Evolutionary conservation across 2,329 filamentous ascomycete genomes (phyloP), one percentile per base, ranked within the genome.

Genomic region (Cladosporium austrohemisphaericum): DNA sequence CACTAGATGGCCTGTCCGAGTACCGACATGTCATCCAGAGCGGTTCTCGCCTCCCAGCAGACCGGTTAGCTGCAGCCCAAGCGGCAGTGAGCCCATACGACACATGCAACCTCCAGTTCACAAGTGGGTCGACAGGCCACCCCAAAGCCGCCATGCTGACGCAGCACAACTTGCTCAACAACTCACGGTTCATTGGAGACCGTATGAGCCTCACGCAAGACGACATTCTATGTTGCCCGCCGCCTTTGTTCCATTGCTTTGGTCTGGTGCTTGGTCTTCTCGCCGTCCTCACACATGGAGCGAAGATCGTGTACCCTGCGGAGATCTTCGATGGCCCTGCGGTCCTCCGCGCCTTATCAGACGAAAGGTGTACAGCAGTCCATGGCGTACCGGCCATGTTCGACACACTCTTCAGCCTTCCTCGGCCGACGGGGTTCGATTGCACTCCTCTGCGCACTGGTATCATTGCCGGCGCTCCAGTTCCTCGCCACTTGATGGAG

Each of bases 361-460:
- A 65, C 7, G 71, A 74, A 49, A 62, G 60, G 26, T 73, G 71
- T 65, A 92, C 88, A 0, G 87, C 84, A 0, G 74, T 92, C 0
- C 86, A 91, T 62, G 88, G 88, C 26, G 88, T 92, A 0, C 88
- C 88, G 0, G 86, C 88, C 50, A 92, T 92, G 88, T 89, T 90
- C 66, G 85, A 89, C 62, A 82, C 83, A 0, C 73, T 79, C 8
- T 71, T 80, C 50, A 67, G 67, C 31, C 60, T 76, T 1, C 71
- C 71, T n/a, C 71, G 75, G 49, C 75, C 75, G 1, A 55, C 58
- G 3, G 63, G 68, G 13, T 79, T 77, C 58, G 67, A 75, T 51
- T 70, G 66, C 68, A 57, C 47, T 19, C 50, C 51, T 13, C 74
- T 91, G 14, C 76, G 87, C 26, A 91, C 86, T 0, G 87, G 87